These are phyloP conservation scores for Rhizophora apiculata DNA, from an alignment of 345 rosid species.

Conservation along the genomic window DNA sequence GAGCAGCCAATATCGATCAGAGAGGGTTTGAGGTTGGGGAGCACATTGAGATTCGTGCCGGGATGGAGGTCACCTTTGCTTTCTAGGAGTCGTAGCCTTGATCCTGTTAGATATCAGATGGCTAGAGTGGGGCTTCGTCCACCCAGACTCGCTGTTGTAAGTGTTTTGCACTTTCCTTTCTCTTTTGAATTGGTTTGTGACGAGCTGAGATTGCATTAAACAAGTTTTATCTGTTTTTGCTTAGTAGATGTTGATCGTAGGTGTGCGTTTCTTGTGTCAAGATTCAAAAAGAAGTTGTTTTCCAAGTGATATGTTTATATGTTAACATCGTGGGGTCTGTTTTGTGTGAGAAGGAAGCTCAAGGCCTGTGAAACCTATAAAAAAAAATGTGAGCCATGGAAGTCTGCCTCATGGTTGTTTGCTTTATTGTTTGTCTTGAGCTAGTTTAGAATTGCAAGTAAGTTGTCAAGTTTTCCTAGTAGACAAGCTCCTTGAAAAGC, in stretches of 20 bases:
- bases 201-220: not conserved
- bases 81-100: slow-evolving; percentile 49
- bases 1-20: slow-evolving; percentile 35
- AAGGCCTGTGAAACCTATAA: too few species aligned
- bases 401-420: too few species aligned
- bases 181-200: not conserved
- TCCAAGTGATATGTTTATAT: too few species aligned
- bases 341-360: too few species aligned
- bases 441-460: too few species aligned
- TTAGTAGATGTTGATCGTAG: not conserved
- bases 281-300: too few species aligned
- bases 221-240: not conserved
- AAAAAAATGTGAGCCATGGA: too few species aligned
- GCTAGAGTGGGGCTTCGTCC: slow-evolving; percentile 70
- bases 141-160: slow-evolving; percentile 82
- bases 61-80: slow-evolving; percentile 29
- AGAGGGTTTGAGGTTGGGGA: slow-evolving; percentile 54
- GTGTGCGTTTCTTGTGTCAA: not conserved
- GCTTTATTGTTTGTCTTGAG: too few species aligned
- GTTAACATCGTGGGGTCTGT: too few species aligned
- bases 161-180: slow-evolving; percentile 24
- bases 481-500: too few species aligned
- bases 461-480: too few species aligned
- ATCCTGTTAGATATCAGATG: slow-evolving; percentile 38
- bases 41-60: slow-evolving; percentile 60